Conservation (phyloP, 495 filamentous ascomycete species). For the Daldinia grandis region DNA sequence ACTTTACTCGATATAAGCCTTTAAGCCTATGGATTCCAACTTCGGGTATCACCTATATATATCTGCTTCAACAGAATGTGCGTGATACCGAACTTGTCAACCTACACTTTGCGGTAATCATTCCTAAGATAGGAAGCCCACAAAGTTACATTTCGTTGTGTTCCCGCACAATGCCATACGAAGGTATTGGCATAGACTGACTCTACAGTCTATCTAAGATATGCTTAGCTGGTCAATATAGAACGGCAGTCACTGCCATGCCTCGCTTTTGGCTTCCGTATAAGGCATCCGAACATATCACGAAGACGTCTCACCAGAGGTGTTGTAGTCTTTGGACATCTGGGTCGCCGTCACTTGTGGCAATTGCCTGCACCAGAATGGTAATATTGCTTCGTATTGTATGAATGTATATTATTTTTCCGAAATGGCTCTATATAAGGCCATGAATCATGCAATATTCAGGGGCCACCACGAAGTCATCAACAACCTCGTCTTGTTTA, state of each 20-base stretch:
- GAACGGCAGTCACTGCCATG: neutral
- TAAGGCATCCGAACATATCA: conserved; percentile 22
- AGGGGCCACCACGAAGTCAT: neutral
- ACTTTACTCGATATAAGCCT: neutral
- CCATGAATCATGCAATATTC: conserved; percentile 6
- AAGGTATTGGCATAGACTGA: neutral
- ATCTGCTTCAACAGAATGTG: neutral
- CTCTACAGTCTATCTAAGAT: neutral
- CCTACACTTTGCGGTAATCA: neutral
- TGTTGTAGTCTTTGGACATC: conserved; percentile 14
- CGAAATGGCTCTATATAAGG: conserved; percentile 17
- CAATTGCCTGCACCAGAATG: neutral
- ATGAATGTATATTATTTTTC: neutral
- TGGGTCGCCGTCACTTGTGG: neutral
- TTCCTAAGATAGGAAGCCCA: conserved; percentile 1
- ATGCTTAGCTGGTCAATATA: neutral
- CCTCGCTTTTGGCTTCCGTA: conserved; percentile 35
- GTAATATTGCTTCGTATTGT: neutral
- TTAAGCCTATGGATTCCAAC: neutral
- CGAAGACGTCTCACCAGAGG: conserved; percentile 24
- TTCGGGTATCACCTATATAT: neutral
- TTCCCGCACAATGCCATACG: neutral
- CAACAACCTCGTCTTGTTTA: neutral
- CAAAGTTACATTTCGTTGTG: conserved; percentile 9
- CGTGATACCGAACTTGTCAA: conserved; percentile 8